These are phyloP conservation scores for Colletotrichum chlorophyti DNA, from an alignment of 2,329 filamentous ascomycete genomes.

Conservation along the genomic window DNA sequence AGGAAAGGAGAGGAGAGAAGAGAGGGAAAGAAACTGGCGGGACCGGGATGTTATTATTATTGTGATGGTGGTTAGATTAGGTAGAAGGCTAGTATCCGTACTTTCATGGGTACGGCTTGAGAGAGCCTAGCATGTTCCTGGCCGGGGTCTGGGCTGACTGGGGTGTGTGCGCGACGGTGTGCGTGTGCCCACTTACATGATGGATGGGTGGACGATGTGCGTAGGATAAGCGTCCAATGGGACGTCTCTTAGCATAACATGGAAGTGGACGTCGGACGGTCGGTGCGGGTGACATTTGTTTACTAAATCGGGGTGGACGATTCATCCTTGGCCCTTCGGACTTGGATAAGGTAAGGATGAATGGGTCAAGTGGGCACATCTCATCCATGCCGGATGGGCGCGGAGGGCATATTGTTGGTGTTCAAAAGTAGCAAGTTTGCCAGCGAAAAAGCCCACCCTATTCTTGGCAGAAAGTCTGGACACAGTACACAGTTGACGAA, in stretches of 20 bases:
- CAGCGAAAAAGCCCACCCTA: slow-evolving; percentile 15
- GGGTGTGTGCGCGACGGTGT: slow-evolving; percentile 27
- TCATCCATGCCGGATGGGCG: slow-evolving; percentile 2
- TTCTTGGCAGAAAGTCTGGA: background rate
- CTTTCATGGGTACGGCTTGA: slow-evolving; percentile 25
- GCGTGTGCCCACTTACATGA: slow-evolving; percentile 16
- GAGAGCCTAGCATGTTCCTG: slow-evolving; percentile 11
- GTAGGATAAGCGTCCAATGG: slow-evolving; percentile 5
- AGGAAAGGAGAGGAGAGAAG: slow-evolving; percentile 40
- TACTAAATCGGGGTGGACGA: slow-evolving; percentile 1
- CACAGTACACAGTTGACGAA: too few relatives aligned
- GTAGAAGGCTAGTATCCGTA: slow-evolving; percentile 26
- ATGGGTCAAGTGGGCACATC: slow-evolving; percentile 1
- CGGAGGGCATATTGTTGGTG: background rate
- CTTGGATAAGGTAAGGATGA: background rate
- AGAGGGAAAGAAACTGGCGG: slow-evolving; percentile 42
- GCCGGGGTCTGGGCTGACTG: background rate
- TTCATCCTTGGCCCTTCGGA: background rate
- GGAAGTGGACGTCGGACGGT: background rate
- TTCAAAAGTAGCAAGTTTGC: slow-evolving; percentile 10
- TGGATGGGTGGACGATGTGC: slow-evolving; percentile 18
- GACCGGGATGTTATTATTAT: slow-evolving; percentile 53
- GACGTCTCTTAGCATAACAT: slow-evolving; percentile 4
- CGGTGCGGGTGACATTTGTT: slow-evolving; percentile 25
- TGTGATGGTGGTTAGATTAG: slow-evolving; percentile 32